Percentiles rank a stretch among this genome's conserved stretches.
Conservation (phyloP, 2,329 filamentous ascomycete genomes). For the Akanthomyces uredinophilus region DNA sequence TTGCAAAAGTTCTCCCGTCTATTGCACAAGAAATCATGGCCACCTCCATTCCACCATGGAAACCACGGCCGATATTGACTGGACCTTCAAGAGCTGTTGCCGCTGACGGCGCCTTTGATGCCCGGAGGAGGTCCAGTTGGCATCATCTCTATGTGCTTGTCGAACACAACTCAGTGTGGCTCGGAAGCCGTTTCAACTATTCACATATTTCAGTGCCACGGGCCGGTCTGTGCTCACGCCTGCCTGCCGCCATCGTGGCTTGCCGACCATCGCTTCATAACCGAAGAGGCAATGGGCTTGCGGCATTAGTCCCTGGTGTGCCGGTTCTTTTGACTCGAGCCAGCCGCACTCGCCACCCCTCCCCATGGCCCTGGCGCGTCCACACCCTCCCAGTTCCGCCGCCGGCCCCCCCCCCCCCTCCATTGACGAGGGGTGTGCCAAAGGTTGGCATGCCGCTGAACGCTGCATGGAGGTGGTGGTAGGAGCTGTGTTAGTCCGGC, state of each 20-base stretch:
- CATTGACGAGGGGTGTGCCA: not conserved
- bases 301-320: not conserved
- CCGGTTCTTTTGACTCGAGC: constrained; percentile 6
- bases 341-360: not conserved
- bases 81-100: no score
- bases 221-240: not conserved
- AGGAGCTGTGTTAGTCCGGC: constrained; percentile 8
- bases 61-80: no score
- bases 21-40: not conserved
- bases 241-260: constrained; percentile 13
- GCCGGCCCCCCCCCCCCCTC: not conserved
- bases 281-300: constrained; percentile 1
- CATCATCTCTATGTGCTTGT: not conserved
- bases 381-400: constrained; percentile 1
- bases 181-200: not conserved
- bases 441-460: not conserved
- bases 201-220: not conserved
- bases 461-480: not conserved
- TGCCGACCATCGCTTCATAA: constrained; percentile 12
- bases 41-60: not conserved
- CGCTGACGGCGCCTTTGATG: no score
- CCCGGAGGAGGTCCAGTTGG: no score
- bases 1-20: not conserved
- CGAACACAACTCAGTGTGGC: not conserved
- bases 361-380: not conserved